A percentile compares a stretch with the other conserved stretches of the same genome.
Conservation (phyloP, 2,329 filamentous ascomycete genomes). For the Aspergillus quadricinctus region DNA sequence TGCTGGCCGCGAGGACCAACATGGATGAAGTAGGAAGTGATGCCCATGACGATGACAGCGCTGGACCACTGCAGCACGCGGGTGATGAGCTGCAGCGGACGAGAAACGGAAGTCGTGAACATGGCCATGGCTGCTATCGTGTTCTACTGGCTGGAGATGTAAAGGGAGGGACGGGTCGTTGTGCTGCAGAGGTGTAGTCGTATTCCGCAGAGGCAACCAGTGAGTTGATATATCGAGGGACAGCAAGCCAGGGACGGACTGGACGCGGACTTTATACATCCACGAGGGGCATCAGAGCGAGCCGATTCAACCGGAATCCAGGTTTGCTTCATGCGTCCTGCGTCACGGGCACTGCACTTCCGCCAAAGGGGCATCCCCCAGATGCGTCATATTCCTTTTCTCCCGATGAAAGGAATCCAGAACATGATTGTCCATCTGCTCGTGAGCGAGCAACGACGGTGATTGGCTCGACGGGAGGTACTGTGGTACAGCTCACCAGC, state of each 20-base stretch:
- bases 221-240: not conserved
- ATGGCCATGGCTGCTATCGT: slow-evolving; percentile 15
- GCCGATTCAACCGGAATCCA: slow-evolving; percentile 5
- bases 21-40: slow-evolving; percentile 38
- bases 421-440: not conserved
- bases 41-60: slow-evolving; percentile 40
- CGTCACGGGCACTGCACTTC: not conserved
- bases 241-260: not conserved
- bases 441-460: not conserved
- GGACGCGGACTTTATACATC: not conserved
- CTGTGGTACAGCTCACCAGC: not conserved
- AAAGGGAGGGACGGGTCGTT: not conserved
- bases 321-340: not conserved
- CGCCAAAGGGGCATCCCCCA: slow-evolving; percentile 14
- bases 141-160: not conserved
- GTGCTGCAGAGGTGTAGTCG: not conserved
- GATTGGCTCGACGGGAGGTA: not conserved
- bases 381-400: slow-evolving; percentile 24
- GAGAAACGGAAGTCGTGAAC: slow-evolving; percentile 22
- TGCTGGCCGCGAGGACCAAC: slow-evolving; percentile 28
- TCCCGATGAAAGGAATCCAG: not conserved
- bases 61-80: slow-evolving; percentile 35
- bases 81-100: slow-evolving; percentile 28
- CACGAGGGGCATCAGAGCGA: not conserved
- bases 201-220: not conserved